Evolutionary conservation across 2,329 filamentous ascomycete species (phyloP).

Genomic region (Neocucurbitaria cava): DNA sequence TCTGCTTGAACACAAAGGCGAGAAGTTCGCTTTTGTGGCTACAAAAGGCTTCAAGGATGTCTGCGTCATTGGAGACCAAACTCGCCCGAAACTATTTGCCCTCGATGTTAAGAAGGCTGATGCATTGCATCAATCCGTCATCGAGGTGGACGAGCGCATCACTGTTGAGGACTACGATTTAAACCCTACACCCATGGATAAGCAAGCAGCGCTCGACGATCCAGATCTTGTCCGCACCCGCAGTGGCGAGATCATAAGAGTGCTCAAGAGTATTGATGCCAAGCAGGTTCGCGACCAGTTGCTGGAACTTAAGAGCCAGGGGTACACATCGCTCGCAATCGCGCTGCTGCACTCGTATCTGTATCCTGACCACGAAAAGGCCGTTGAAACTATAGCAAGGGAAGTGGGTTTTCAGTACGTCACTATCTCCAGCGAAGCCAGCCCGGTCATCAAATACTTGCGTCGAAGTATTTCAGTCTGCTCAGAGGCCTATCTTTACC

Average conservation of each 20-base stretch:
- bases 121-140: not conserved
- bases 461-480: not conserved
- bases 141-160: not conserved
- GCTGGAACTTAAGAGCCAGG: not conserved
- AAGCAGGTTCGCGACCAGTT: not conserved
- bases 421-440: not conserved
- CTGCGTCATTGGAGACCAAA: slow-evolving; percentile 41
- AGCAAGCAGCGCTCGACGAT: not conserved
- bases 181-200: not conserved
- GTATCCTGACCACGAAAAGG: not conserved
- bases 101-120: slow-evolving; percentile 19
- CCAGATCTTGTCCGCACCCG: not conserved
- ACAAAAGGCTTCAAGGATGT: slow-evolving; percentile 42
- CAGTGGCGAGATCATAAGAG: not conserved
- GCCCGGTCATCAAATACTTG: not conserved
- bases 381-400: not conserved
- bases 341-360: not conserved
- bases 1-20: slow-evolving; percentile 38
- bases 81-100: slow-evolving; percentile 39
- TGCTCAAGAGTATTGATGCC: not conserved
- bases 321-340: not conserved
- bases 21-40: slow-evolving; percentile 29
- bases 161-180: not conserved
- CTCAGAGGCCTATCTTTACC: not conserved
- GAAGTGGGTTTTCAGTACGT: not conserved